These are phyloP conservation scores for Anaeramoeba ignava DNA, from an alignment of 78 protist species.

Conservation along the genomic window DNA sequence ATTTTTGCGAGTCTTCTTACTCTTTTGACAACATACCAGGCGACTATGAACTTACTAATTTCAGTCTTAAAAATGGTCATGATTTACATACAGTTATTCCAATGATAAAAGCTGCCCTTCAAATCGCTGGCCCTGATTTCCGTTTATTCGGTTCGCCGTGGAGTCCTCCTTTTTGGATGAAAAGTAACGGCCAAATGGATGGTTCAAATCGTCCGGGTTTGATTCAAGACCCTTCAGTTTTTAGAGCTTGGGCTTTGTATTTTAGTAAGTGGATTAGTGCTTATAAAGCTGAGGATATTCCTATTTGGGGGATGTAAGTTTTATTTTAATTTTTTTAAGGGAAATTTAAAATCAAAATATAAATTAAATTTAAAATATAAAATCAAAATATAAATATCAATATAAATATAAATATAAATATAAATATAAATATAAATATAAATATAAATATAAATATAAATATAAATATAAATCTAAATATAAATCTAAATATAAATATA, in stretches of 20 bases:
- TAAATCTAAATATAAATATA: too few relatives aligned
- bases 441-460: too few relatives aligned
- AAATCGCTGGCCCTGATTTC: not conserved
- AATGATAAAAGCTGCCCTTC: constrained; percentile 6
- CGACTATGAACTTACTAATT: not conserved
- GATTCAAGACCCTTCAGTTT: not conserved
- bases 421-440: too few relatives aligned
- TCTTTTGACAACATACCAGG: constrained; percentile 12
- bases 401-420: too few relatives aligned
- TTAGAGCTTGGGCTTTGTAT: constrained; percentile 18
- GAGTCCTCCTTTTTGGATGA: constrained; percentile 39
- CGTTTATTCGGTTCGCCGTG: constrained; percentile 27
- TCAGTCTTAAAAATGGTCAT: not conserved
- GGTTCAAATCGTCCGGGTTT: not conserved
- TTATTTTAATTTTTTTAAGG: too few relatives aligned
- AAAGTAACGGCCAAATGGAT: not conserved
- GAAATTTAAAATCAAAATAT: too few relatives aligned
- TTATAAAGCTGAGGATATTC: constrained; percentile 9
- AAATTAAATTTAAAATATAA: too few relatives aligned
- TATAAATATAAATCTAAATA: too few relatives aligned
- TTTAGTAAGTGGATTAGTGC: constrained; percentile 8
- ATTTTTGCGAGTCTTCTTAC: constrained; percentile 2
- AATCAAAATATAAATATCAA: too few relatives aligned
- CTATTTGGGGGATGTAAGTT: constrained; percentile 9
- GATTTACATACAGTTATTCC: not conserved